Percentiles rank a stretch among this genome's conserved stretches.
phyloP scores from a whole-genome alignment of 768 basidiomycete genomes.

The Leccinum aurantiacum region DNA sequence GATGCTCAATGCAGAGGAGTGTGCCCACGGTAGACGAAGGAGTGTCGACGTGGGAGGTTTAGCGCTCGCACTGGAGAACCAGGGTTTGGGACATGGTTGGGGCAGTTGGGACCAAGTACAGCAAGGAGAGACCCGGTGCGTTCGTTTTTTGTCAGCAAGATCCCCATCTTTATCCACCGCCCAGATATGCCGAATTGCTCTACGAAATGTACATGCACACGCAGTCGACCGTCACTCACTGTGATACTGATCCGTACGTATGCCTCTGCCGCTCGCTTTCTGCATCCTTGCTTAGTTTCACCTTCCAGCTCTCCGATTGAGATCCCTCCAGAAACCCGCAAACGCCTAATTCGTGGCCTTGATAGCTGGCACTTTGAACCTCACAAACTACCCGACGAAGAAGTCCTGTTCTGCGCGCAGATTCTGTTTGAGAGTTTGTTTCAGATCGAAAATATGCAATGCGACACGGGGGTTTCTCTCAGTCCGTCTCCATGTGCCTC shows the following conservation, averaged over 20 bases:
- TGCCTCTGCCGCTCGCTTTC: neutral
- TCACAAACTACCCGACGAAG: conserved; percentile 75
- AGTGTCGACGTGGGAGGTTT: conserved; percentile 92
- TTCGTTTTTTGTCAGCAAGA: conserved; percentile 12
- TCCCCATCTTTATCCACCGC: conserved; percentile 13
- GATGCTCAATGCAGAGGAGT: conserved; percentile 34
- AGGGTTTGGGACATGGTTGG: conserved; percentile 70
- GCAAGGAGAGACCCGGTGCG: conserved; percentile 51
- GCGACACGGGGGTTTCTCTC: conserved; percentile 56
- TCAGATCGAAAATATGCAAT: conserved; percentile 71
- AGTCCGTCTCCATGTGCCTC: conserved; percentile 42
- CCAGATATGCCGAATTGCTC: conserved; percentile 77
- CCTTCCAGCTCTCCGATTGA: conserved; percentile 46
- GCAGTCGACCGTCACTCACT: conserved; percentile 64
- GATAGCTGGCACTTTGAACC: conserved; percentile 92
- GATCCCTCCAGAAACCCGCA: conserved; percentile 49
- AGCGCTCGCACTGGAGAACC: conserved; percentile 68
- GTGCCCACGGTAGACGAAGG: conserved; percentile 47
- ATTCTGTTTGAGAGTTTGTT: conserved; percentile 87
- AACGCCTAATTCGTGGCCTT: conserved; percentile 63
- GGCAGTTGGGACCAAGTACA: conserved; percentile 54
- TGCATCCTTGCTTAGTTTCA: conserved; percentile 10
- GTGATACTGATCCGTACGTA: conserved; percentile 28
- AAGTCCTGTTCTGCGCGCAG: conserved; percentile 77
- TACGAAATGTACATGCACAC: conserved; percentile 86